A percentile compares a stretch with the other conserved stretches of the same genome.
These are phyloP conservation scores for Neodidymelliopsis sp. DNA, from an alignment of 2,329 filamentous ascomycete genomes.

Conservation along the genomic window DNA sequence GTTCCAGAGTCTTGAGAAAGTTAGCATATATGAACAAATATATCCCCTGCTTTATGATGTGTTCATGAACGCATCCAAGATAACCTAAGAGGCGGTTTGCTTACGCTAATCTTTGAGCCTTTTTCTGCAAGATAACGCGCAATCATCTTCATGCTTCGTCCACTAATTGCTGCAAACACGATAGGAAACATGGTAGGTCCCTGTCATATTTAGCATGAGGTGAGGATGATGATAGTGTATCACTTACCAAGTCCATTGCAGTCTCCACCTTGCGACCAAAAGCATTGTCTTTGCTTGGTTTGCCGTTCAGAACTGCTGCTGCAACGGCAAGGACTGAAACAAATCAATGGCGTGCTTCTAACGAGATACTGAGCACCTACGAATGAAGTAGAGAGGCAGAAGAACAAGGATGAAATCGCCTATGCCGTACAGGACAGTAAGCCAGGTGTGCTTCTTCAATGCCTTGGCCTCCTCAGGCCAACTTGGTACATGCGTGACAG, in stretches of 20 bases:
- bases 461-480: slow-evolving; percentile 40
- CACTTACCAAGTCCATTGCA: slow-evolving; percentile 37
- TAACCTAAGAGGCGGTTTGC: no score
- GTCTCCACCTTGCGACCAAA: slow-evolving; percentile 38
- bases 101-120: slow-evolving; percentile 41
- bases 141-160: slow-evolving; percentile 47
- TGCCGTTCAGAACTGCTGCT: slow-evolving; percentile 33
- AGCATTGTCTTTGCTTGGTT: slow-evolving; percentile 26
- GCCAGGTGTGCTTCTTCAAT: slow-evolving; percentile 35
- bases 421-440: slow-evolving; percentile 26
- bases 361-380: slow-evolving; percentile 24
- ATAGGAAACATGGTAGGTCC: slow-evolving; percentile 49
- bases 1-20: slow-evolving; percentile 38
- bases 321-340: slow-evolving; percentile 38
- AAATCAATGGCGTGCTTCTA: not conserved
- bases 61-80: not conserved
- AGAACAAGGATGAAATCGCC: slow-evolving; percentile 41
- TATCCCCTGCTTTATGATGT: not conserved
- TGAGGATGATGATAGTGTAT: no score
- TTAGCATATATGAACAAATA: slow-evolving; percentile 2
- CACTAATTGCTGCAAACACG: slow-evolving; percentile 46
- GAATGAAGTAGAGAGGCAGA: slow-evolving; percentile 45
- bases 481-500: slow-evolving; percentile 31
- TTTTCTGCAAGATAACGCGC: slow-evolving; percentile 44
- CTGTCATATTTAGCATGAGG: slow-evolving; percentile 18